Evolutionary conservation across 306 rosid species (phyloP).

Genomic region (Vigna hirtella): DNA sequence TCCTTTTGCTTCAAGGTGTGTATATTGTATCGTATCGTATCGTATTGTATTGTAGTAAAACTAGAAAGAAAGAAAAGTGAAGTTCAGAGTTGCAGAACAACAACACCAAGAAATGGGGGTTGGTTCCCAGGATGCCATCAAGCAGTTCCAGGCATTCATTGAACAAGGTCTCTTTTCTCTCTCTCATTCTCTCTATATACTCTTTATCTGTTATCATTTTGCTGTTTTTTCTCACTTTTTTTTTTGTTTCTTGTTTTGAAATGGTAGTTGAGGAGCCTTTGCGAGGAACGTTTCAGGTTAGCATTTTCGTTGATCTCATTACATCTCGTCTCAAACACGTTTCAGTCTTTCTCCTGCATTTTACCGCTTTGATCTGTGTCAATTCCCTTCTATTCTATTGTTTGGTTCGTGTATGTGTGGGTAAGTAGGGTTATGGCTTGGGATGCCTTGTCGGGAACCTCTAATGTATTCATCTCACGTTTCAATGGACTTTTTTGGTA

Average conservation of each 20-base stretch:
- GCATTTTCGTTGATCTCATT: slow-evolving; percentile 47
- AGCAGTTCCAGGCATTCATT: slow-evolving; percentile 58
- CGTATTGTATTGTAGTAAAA: neutral
- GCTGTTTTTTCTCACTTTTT: slow-evolving; percentile 6
- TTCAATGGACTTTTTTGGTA: neutral
- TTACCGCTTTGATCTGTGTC: neutral
- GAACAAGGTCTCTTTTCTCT: slow-evolving; percentile 62
- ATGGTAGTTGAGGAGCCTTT: slow-evolving; percentile 69
- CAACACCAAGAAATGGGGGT: slow-evolving; percentile 58
- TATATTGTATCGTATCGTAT: neutral
- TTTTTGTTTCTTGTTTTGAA: neutral
- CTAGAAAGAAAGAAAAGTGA: slow-evolving; percentile 3
- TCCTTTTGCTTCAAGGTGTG: neutral
- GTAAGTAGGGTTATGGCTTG: neutral
- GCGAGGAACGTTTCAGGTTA: slow-evolving; percentile 73
- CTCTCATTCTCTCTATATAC: neutral
- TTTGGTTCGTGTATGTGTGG: slow-evolving; percentile 9
- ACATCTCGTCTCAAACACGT: neutral
- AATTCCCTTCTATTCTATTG: neutral
- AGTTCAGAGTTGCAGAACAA: neutral
- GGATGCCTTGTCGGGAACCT: slow-evolving; percentile 11
- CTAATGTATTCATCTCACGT: neutral
- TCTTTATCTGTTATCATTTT: neutral
- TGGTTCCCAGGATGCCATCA: slow-evolving; percentile 66
- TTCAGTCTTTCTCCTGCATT: neutral